Conservation (phyloP, 2,329 filamentous ascomycete genomes). For the Verticillium klebahnii region DNA sequence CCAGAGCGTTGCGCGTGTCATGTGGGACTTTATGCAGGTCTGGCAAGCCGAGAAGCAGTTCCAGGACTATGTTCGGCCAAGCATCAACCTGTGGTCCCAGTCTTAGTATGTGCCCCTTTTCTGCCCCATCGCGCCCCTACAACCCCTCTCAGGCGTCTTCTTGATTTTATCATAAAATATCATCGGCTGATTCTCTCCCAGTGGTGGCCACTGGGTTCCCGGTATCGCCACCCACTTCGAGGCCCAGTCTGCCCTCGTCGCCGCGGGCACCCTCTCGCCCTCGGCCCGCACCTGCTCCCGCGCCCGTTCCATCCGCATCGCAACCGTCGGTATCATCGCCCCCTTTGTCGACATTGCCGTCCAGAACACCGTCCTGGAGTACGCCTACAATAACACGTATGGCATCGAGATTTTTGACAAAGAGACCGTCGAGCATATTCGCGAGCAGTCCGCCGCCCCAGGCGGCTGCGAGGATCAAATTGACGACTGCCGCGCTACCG, state of each 20-base stretch:
- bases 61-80: conserved; percentile 34
- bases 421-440: not conserved
- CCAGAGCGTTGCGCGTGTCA: conserved; percentile 1
- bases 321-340: conserved; percentile 12
- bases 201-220: conserved; percentile 14
- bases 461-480: conserved; percentile 8
- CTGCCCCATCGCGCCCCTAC: too few relatives aligned
- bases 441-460: not conserved
- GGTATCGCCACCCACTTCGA: conserved; percentile 11
- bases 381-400: conserved; percentile 11
- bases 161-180: not conserved
- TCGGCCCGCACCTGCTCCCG: not conserved
- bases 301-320: conserved; percentile 7
- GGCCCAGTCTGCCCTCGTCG: not conserved
- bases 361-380: conserved; percentile 2
- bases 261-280: not conserved
- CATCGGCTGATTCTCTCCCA: not conserved
- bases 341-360: conserved; percentile 5
- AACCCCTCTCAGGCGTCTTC: too few relatives aligned
- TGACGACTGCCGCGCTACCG: conserved; percentile 2
- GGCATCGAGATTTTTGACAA: conserved; percentile 1
- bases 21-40: conserved; percentile 4
- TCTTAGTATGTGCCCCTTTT: conserved; percentile 16
- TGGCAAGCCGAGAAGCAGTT: conserved; percentile 32
- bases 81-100: conserved; percentile 36